Evolutionary conservation across 2,329 filamentous ascomycete genomes (phyloP).

Genomic region (Gyromitra esculenta): DNA sequence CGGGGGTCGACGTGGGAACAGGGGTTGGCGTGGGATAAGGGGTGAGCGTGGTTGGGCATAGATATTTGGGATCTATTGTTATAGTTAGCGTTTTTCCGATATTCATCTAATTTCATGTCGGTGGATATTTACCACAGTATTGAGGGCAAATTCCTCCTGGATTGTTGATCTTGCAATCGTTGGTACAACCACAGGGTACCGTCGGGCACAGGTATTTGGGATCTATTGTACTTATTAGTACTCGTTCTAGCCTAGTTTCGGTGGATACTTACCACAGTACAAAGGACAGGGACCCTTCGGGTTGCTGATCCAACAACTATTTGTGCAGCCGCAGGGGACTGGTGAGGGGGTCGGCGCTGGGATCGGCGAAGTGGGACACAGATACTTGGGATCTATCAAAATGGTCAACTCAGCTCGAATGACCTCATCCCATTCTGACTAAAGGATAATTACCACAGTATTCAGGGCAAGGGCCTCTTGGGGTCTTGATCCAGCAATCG

Average conservation of each 20-base stretch:
- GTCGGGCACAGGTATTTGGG: neutral
- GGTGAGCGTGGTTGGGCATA: neutral
- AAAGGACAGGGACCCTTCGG: neutral
- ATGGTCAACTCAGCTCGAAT: neutral
- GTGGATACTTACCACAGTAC: neutral
- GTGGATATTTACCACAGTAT: neutral
- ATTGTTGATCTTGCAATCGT: neutral
- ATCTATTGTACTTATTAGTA: neutral
- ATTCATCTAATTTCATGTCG: neutral
- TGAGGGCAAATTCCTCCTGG: neutral
- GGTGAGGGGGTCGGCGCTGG: neutral
- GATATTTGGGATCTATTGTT: conserved; percentile 1
- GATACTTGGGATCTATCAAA: neutral
- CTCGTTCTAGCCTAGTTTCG: neutral
- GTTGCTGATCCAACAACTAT: neutral
- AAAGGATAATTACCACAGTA: neutral
- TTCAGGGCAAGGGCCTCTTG: neutral
- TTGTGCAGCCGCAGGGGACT: neutral
- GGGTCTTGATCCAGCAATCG: neutral
- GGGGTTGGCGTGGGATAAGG: neutral
- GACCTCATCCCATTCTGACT: neutral
- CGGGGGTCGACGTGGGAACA: neutral
- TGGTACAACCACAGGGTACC: neutral
- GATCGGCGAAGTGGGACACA: neutral
- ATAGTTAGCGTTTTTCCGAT: neutral